These are phyloP conservation scores for Colletotrichum viniferum DNA, from an alignment of 2,329 filamentous ascomycete species.

Conservation along the genomic window DNA sequence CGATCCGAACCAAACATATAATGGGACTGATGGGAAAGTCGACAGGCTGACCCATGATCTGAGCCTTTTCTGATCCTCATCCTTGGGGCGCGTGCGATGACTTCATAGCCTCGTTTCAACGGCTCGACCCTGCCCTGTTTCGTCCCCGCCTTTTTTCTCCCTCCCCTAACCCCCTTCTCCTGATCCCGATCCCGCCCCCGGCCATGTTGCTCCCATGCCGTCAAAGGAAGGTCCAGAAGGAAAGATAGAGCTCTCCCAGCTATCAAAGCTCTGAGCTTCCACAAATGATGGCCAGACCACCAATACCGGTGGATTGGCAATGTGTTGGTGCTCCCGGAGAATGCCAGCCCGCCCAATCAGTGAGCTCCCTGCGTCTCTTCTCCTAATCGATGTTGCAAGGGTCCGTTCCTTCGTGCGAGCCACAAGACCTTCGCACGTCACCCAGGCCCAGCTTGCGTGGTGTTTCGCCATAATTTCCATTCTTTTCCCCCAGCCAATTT, in stretches of 20 bases:
- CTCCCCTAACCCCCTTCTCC: background rate
- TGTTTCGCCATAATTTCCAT: background rate
- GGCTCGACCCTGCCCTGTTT: slow-evolving; percentile 5
- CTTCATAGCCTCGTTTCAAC: slow-evolving; percentile 19
- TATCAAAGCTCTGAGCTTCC: background rate
- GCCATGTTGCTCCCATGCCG: background rate
- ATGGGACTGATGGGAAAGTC: background rate
- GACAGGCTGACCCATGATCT: background rate
- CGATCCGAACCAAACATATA: background rate
- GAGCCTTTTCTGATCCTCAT: slow-evolving; percentile 4
- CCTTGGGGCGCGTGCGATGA: slow-evolving; percentile 4
- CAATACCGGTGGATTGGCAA: background rate
- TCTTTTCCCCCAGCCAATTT: background rate
- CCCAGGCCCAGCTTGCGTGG: background rate
- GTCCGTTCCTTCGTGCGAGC: slow-evolving; percentile 13
- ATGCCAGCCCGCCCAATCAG: slow-evolving; percentile 1
- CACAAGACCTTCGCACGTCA: slow-evolving; percentile 17
- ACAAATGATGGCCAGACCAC: background rate
- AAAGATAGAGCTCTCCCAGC: background rate
- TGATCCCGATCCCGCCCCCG: background rate
- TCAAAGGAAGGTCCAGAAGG: background rate
- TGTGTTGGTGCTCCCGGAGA: background rate
- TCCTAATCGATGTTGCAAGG: background rate
- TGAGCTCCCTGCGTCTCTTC: background rate
- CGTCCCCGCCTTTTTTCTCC: background rate